Evolutionary conservation across 192 early-diverging fungal genomes (phyloP), one percentile per base, ranked within the genome.

Genomic region (Rhizoclosmatium globosum): DNA sequence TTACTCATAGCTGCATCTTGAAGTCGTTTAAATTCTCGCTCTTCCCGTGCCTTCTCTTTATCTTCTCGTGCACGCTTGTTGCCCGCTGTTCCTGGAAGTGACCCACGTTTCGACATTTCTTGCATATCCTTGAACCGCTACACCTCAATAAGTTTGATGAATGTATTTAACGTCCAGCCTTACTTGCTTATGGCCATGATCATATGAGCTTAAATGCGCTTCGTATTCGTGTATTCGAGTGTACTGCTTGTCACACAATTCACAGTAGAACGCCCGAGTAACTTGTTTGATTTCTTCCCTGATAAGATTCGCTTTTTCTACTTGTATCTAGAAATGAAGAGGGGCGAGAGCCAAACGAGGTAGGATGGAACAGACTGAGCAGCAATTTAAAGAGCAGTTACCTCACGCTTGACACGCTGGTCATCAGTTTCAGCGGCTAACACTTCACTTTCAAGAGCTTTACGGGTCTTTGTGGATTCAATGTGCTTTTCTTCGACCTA

Each of bases 91-190:
- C 72, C 82, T 1, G 72, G 73, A 48, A 82, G 43, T 15, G 71
- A 15, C 42, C 77, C 78, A 11, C 65, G 53, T 64, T 82, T 89
- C 6, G 79, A 59, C 70, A 77, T 89, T 13, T 93, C 88, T 65
- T 91, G 86, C 93, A 94, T 93, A 19, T 94, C 93, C 64, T 92
- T 93, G 82, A 94, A 93, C 9, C 93, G 85, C 89, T 92, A 43
- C 44, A 9, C 17, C 9, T 59, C 46, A 1, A 64, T 17, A 6
- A 41, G 50, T 57, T 68, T 17, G 17, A 53, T 38, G 31, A 39
- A 45, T 13, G 60, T 15, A 44, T 21, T 15, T 56, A 78, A 23
- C 9, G 11, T 45, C 23, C 13, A 1, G 77, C 9, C 0, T 19
- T 78, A 92, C 90, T 87, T 93, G 92, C 46, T 87, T 83, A 81